Conservation (phyloP, 148 eudicot genomes). For the Diospyros kaki region DNA sequence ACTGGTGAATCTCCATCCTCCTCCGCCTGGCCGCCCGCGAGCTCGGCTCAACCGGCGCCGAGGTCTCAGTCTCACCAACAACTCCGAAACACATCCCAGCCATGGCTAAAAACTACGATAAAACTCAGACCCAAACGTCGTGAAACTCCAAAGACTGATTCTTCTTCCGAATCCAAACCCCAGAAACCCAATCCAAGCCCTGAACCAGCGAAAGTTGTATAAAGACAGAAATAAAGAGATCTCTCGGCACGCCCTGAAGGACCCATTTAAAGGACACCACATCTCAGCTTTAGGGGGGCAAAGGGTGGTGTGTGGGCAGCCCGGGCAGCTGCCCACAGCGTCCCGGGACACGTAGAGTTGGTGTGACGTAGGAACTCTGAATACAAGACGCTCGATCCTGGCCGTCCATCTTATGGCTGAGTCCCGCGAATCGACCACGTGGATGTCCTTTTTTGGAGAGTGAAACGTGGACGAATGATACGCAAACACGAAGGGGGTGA, state of each 20-base stretch:
- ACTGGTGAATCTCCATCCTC: conserved; percentile 45
- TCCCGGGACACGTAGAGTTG: conserved; percentile 45
- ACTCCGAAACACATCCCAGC: conserved; percentile 80
- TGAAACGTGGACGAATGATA: conserved; percentile 48
- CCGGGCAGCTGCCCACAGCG: conserved; percentile 49
- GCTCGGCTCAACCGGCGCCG: conserved; percentile 44
- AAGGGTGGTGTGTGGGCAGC: conserved; percentile 12
- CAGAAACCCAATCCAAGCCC: not conserved
- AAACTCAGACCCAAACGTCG: not conserved
- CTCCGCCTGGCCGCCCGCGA: conserved; percentile 37
- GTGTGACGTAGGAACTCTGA: conserved; percentile 35
- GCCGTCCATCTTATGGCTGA: conserved; percentile 24
- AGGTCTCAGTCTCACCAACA: conserved; percentile 54
- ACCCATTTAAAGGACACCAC: not conserved
- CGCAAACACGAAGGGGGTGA: conserved; percentile 17
- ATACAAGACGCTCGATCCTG: conserved; percentile 13
- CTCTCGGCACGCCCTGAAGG: not conserved
- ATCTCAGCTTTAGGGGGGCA: not conserved
- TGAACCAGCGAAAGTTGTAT: conserved; percentile 5
- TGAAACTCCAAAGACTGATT: conserved; percentile 1
- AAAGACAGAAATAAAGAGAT: not conserved
- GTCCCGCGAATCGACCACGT: no score
- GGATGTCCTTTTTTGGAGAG: no score
- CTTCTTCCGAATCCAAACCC: not conserved
- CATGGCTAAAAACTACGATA: conserved; percentile 24